Evolutionary conservation across 352 stramenopile species (phyloP), one percentile per base, ranked within the genome.

Genomic region (Blastocystis sp.): DNA sequence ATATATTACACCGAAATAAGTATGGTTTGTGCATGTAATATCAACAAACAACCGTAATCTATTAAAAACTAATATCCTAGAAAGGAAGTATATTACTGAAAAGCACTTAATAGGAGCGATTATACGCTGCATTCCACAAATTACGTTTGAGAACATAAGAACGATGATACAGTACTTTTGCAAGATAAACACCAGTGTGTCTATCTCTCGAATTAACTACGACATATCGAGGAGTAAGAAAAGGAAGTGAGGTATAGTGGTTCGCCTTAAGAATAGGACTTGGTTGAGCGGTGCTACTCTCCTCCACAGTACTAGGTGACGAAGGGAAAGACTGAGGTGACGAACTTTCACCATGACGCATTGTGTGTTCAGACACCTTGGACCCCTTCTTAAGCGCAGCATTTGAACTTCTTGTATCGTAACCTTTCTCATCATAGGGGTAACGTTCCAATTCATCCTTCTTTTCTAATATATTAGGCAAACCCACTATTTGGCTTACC

Each of bases 101-200:
- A 56, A 17, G 44, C 62, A 44, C 48, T 75, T 53, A 44, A n/a
- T 75, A 40, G 24, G 19, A 75, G 7, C 17, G 24, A 22, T 17
- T 35, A 51, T 35, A 15, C 19, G n/a, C 35, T 5, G 30, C 22
- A 75, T 40, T 35, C 24, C 1, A 24, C 17, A 53, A 53, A 9
- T 48, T 48, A 48, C 40, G 56, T 5, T 78, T 78, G 11, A 56
- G 30, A 56, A 54, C 27, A 78, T 56, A 51, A 4, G 70, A 66
- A 30, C 70, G 42, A 48, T 84, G 73, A 69, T 84, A 84, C 48
- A 84, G 44, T 40, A 84, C 19, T 68, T 53, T 84, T 1, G 73
- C 73, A n/a, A 66, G 15, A 44, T 84, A 84, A 24, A 84, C 48
- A 30, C 64, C n/a, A 1, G 64, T 5, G 15, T n/a, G 44, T 44